Evolutionary conservation across 208 protist genomes (phyloP).

Genomic region (Crithidia mellificae): DNA sequence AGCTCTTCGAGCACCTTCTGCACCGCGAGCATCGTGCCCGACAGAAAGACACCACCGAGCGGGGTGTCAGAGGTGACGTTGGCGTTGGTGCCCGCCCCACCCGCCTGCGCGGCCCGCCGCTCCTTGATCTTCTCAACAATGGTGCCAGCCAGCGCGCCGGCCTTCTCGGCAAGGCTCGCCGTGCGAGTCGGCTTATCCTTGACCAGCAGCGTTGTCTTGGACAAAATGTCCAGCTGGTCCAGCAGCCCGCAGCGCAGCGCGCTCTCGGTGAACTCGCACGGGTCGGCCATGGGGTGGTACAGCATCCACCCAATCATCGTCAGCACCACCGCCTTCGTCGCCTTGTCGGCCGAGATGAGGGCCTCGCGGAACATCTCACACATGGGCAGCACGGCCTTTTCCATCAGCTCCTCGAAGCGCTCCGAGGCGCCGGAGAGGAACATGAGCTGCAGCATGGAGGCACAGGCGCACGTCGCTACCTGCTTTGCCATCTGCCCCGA

Average conservation of each 20-base stretch:
- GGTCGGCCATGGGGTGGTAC: conserved; percentile 44
- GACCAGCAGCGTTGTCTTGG: conserved; percentile 41
- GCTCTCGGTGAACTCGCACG: conserved; percentile 54
- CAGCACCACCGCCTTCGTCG: conserved; percentile 78
- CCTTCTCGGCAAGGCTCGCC: conserved; percentile 44
- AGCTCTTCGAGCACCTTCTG: conserved; percentile 29
- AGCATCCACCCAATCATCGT: conserved; percentile 89
- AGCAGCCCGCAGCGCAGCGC: conserved; percentile 72
- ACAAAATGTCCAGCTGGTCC: conserved; percentile 48
- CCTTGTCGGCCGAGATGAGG: conserved; percentile 70
- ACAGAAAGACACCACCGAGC: conserved; percentile 16
- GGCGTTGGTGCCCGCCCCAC: conserved; percentile 7
- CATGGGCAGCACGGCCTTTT: conserved; percentile 59
- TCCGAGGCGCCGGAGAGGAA: conserved; percentile 51
- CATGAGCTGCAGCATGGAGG: conserved; percentile 77
- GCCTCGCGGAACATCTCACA: conserved; percentile 83
- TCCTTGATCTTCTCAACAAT: conserved; percentile 38
- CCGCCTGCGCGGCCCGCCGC: neutral
- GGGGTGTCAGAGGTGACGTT: conserved; percentile 10
- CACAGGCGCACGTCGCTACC: conserved; percentile 78
- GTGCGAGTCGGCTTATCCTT: conserved; percentile 51
- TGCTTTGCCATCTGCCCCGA: conserved; percentile 81
- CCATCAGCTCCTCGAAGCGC: conserved; percentile 48
- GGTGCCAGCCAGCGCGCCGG: conserved; percentile 24
- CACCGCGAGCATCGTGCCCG: conserved; percentile 22